Evolutionary conservation across 768 basidiomycete species (phyloP).

Genomic region (Asterophora parasitica): DNA sequence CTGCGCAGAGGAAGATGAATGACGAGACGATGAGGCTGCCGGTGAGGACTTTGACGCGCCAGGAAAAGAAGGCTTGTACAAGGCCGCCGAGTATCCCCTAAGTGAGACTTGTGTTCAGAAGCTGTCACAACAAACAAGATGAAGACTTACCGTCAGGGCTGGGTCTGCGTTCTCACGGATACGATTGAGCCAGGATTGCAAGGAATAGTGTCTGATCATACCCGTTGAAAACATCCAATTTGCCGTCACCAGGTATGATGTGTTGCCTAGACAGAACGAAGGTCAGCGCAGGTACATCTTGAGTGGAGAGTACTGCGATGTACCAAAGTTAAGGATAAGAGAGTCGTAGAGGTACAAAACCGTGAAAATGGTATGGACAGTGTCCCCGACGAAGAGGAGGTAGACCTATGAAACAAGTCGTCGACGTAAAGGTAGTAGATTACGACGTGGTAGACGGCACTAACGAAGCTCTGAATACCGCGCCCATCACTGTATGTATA

Average conservation of each 20-base stretch:
- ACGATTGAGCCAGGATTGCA: no score
- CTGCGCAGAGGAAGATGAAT: constrained; percentile 11
- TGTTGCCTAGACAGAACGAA: background rate
- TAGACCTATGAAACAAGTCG: constrained; percentile 26
- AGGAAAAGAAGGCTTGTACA: constrained; percentile 17
- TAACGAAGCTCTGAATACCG: constrained; percentile 44
- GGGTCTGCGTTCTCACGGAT: no score
- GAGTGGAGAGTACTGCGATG: background rate
- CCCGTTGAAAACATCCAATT: constrained; percentile 13
- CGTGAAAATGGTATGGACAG: constrained; percentile 41
- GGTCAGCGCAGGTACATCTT: background rate
- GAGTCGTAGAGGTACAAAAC: constrained; percentile 42
- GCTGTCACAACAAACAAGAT: background rate
- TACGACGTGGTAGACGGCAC: constrained; percentile 8
- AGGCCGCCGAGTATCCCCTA: constrained; percentile 13
- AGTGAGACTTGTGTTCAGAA: background rate
- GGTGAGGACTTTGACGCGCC: constrained; percentile 22
- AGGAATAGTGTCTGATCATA: background rate
- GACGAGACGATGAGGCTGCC: constrained; percentile 10
- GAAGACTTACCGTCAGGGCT: constrained; percentile 10
- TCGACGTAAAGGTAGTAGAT: no score
- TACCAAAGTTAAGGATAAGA: constrained; percentile 44
- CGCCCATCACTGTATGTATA: constrained; percentile 38
- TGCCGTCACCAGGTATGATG: constrained; percentile 4
- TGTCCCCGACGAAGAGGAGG: constrained; percentile 44